Evolutionary conservation across 139 green algal genomes (phyloP).

Genomic region (Penium margaritaceum): DNA sequence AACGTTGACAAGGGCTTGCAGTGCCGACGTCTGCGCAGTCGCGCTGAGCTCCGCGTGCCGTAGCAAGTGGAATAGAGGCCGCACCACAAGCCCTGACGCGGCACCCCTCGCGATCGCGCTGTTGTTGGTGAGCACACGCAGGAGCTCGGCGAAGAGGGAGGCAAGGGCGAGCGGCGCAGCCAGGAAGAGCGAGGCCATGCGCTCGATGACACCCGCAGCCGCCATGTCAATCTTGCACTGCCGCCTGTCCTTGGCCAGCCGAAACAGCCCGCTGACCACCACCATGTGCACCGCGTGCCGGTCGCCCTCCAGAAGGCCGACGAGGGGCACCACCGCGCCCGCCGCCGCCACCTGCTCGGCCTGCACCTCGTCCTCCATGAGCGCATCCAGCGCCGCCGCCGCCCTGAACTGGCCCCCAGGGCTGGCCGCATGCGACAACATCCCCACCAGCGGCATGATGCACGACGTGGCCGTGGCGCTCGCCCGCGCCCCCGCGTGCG

Average conservation of each 20-base stretch:
- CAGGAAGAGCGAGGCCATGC: constrained; percentile 13
- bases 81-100: neutral
- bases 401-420: constrained; percentile 1
- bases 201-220: constrained; percentile 18
- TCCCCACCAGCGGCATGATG: constrained; percentile 23
- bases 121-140: constrained; percentile 36
- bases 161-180: constrained; percentile 4
- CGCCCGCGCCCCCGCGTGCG: neutral
- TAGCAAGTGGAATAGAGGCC: constrained; percentile 20
- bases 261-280: constrained; percentile 13
- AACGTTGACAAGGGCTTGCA: constrained; percentile 33
- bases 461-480: constrained; percentile 7
- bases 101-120: constrained; percentile 18
- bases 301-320: constrained; percentile 16
- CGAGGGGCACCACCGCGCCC: constrained; percentile 20
- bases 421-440: neutral
- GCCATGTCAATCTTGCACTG: constrained; percentile 36
- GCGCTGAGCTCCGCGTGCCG: constrained; percentile 3
- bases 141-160: constrained; percentile 17
- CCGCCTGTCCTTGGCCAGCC: constrained; percentile 31
- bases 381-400: constrained; percentile 15
- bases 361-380: constrained; percentile 36
- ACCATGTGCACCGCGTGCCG: constrained; percentile 3
- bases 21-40: constrained; percentile 1
- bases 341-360: constrained; percentile 3